Base-by-base conservation (phyloP, 2,329 filamentous ascomycete genomes). In the Colletotrichum cordylinicola region DNA sequence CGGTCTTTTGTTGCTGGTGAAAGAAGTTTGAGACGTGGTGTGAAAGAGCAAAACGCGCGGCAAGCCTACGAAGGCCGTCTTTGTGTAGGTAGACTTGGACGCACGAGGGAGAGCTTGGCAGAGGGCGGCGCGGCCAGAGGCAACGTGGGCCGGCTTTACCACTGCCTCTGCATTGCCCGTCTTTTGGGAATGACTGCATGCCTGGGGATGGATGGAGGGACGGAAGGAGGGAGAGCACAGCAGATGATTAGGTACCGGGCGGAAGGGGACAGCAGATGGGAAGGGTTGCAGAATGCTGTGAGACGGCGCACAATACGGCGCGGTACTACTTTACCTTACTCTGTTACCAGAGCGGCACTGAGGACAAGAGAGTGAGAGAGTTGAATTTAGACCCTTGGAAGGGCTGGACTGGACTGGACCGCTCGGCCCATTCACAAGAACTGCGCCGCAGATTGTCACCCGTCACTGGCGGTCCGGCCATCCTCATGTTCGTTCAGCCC, bases 391-490 rank as follows among this genome's bases (percentile, higher is more conserved):
- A 21, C 39, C 29, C 27, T 31, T n/a, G 56, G 6, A 31, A 48
- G n/a, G 52, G 31, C 43, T 27, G 21, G 33, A 27, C 13, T 27
- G 21, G 33, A 27, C 13, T 74, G 39, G 66, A 58, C 56, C n/a
- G 67, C 68, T 64, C 73, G 62, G 55, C 55, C 52, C 55, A 55
- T 37, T 64, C 21, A 29, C 37, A 13, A 65, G 21, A 27, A 55
- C 52, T 67, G 61, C 56, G 68, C 55, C 52, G 72, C 67, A 27
- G 12, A 75, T 67, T 68, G 70, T 68, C 70, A 73, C 58, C 70
- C 56, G 73, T 73, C 70, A 60, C 35, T 39, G n/a, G 62, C 55
- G 31, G 61, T 58, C 55, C 21, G 43, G 61, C 39, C 61, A 69
- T 35, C 69, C 52, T 39, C 31, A 62, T 21, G 43, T 52, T 52